Conservation (phyloP, 495 filamentous ascomycete genomes). For the Podospora pseudopauciseta region DNA sequence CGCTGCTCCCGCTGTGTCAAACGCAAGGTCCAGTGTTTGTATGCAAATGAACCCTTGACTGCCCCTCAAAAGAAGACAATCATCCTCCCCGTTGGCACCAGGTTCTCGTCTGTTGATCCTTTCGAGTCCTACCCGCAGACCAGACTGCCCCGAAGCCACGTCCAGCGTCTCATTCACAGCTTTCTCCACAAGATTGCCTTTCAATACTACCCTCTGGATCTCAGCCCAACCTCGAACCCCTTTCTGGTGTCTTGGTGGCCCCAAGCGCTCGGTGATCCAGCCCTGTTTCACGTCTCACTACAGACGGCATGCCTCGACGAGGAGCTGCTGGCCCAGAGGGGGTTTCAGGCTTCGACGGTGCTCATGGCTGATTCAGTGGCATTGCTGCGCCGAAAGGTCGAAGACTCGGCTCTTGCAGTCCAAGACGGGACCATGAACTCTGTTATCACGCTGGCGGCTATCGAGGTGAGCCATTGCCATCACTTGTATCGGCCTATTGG, state of each 20-base stretch:
- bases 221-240: conserved; percentile 46
- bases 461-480: conserved; percentile 39
- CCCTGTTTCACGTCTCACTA: conserved; percentile 51
- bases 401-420: conserved; percentile 41
- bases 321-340: conserved; percentile 45
- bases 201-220: conserved; percentile 52
- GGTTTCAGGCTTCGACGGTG: conserved; percentile 46
- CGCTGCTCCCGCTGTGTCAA: conserved; percentile 50
- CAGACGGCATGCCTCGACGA: conserved; percentile 54
- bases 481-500: background rate
- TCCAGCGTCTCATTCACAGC: conserved; percentile 49
- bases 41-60: conserved; percentile 47
- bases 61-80: background rate
- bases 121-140: conserved; percentile 52
- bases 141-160: conserved; percentile 42
- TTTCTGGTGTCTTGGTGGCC: conserved; percentile 56
- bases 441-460: conserved; percentile 52
- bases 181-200: conserved; percentile 54
- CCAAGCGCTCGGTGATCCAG: conserved; percentile 47
- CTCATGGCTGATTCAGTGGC: conserved; percentile 52
- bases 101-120: conserved; percentile 39
- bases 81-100: background rate
- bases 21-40: conserved; percentile 41
- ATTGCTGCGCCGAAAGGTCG: conserved; percentile 44
- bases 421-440: conserved; percentile 53